Percentiles rank a stretch among this genome's conserved stretches.
Conservation (phyloP, 352 stramenopile species). For the Phytophthora boehmeriae region DNA sequence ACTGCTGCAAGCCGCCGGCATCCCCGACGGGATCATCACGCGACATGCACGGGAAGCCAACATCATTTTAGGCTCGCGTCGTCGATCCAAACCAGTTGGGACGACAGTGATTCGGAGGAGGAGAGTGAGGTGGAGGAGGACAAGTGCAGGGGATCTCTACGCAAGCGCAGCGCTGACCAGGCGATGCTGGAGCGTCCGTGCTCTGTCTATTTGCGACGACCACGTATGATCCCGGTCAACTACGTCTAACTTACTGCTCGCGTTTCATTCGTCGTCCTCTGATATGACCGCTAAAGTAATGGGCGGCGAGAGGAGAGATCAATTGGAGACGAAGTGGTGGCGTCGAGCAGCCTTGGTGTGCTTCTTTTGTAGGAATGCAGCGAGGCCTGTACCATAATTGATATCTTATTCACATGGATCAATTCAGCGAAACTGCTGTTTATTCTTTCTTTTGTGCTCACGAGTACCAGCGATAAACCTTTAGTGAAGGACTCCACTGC, state of each 20-base stretch:
- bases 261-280: conserved; percentile 1
- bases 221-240: conserved; percentile 73
- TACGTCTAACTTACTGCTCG: conserved; percentile 44
- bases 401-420: conserved; percentile 14
- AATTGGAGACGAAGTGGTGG: conserved; percentile 1
- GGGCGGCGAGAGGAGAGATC: conserved; percentile 4
- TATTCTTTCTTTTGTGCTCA: no score
- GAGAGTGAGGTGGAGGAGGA: conserved; percentile 20
- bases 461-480: no score
- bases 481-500: no score
- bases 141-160: conserved; percentile 6
- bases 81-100: conserved; percentile 33
- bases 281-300: conserved; percentile 20
- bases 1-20: conserved; percentile 56
- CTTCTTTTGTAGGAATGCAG: conserved; percentile 6
- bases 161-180: conserved; percentile 56
- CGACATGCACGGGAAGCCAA: conserved; percentile 66
- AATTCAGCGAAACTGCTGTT: conserved; percentile 15
- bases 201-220: conserved; percentile 50
- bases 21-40: conserved; percentile 70
- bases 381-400: conserved; percentile 20
- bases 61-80: conserved; percentile 68
- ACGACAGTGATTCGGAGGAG: conserved; percentile 21
- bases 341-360: no score
- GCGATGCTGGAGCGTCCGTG: conserved; percentile 51